Evolutionary conservation across 495 filamentous ascomycete species (phyloP).

Genomic region (Neurospora africana): DNA sequence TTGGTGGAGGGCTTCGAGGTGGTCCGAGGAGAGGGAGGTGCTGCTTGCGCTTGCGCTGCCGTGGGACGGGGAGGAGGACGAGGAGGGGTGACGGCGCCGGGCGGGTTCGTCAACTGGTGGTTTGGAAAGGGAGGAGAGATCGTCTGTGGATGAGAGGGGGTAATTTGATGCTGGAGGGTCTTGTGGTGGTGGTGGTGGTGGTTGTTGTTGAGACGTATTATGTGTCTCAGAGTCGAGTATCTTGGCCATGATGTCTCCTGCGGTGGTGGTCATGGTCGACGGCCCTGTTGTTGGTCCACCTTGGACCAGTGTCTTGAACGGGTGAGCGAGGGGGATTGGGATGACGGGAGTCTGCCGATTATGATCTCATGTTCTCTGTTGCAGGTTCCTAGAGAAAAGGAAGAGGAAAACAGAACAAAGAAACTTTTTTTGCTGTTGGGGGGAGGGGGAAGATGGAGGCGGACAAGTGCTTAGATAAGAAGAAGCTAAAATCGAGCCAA

Average conservation of each 20-base stretch:
- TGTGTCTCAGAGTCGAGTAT: neutral
- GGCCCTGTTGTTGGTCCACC: neutral
- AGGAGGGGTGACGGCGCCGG: neutral
- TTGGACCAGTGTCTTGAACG: neutral
- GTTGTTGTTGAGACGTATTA: neutral
- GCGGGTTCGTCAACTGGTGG: neutral
- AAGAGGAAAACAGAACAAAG: neutral
- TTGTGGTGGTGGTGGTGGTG: neutral
- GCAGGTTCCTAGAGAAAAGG: neutral
- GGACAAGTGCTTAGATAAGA: neutral
- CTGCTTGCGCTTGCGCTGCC: neutral
- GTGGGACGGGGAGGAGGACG: neutral
- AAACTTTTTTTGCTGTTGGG: neutral
- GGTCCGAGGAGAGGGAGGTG: conserved; percentile 9
- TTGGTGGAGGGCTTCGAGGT: conserved; percentile 13
- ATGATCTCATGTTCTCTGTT: neutral
- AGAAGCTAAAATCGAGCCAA: neutral
- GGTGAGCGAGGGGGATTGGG: neutral
- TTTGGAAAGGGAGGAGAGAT: neutral
- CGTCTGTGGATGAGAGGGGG: neutral
- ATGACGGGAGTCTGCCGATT: neutral
- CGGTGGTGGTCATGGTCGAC: neutral
- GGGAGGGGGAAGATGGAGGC: neutral
- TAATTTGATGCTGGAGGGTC: neutral
- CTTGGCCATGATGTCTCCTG: neutral